phyloP scores from a whole-genome alignment of 495 filamentous ascomycete species.

The Penicillium nucicola region DNA sequence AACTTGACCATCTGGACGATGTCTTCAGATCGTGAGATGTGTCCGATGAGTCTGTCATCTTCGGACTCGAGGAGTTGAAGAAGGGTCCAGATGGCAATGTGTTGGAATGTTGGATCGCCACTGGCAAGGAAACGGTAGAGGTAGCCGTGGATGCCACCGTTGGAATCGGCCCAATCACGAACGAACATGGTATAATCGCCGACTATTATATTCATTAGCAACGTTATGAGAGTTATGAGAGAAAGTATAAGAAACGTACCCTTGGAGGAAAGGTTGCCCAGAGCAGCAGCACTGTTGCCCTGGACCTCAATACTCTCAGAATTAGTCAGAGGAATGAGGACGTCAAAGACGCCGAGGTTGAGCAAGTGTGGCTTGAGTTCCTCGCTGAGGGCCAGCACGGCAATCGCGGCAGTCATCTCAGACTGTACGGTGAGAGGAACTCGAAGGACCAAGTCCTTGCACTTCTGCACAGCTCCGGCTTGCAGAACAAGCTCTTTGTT shows the following conservation, averaged over 20 bases:
- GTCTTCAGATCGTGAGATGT: constrained; percentile 82
- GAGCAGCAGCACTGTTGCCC: constrained; percentile 92
- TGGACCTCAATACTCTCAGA: constrained; percentile 97
- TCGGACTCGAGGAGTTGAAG: constrained; percentile 94
- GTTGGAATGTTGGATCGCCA: constrained; percentile 95
- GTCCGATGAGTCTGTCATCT: constrained; percentile 75
- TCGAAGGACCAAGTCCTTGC: constrained; percentile 91
- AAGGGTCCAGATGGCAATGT: constrained; percentile 98
- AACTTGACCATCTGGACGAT: constrained; percentile 86
- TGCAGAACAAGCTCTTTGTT: constrained; percentile 97
- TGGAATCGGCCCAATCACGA: constrained; percentile 86
- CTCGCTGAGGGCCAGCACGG: constrained; percentile 93
- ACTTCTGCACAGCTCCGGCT: constrained; percentile 96
- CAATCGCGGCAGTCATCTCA: constrained; percentile 98
- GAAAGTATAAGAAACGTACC: constrained; percentile 51
- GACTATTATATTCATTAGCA: constrained; percentile 52
- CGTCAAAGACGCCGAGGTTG: constrained; percentile 93
- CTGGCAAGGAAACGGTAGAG: constrained; percentile 87
- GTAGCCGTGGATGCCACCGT: constrained; percentile 94
- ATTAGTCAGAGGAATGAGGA: constrained; percentile 90
- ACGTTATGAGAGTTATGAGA: background rate
- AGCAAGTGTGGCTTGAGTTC: constrained; percentile 90
- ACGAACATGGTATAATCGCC: constrained; percentile 96
- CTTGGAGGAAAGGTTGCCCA: constrained; percentile 96
- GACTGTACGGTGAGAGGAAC: constrained; percentile 94